These are phyloP conservation scores for Calonectria naviculata DNA, from an alignment of 2,329 filamentous ascomycete genomes.

Conservation along the genomic window DNA sequence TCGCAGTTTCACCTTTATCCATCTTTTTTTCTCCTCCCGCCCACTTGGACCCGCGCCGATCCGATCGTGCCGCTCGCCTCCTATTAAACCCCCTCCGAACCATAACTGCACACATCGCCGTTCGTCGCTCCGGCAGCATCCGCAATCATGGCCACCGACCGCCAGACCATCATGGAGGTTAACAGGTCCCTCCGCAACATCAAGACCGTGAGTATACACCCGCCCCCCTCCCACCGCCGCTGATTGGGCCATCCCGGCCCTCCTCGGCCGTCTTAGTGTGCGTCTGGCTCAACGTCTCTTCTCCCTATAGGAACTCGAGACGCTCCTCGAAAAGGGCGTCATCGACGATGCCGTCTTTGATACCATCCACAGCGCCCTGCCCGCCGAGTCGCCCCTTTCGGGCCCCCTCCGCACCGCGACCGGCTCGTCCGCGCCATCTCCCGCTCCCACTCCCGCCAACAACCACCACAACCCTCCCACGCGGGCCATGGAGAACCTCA, in stretches of 20 bases:
- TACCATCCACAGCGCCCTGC: constrained; percentile 79
- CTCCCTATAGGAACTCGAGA: constrained; percentile 86
- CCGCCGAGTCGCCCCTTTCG: constrained; percentile 73
- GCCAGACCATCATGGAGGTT: constrained; percentile 73
- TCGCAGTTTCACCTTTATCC: too few species aligned
- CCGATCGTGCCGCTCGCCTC: background rate
- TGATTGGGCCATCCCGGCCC: background rate
- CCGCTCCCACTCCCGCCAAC: constrained; percentile 39
- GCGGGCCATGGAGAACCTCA: constrained; percentile 56
- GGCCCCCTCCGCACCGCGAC: constrained; percentile 56
- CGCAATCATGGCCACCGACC: constrained; percentile 59
- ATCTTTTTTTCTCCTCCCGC: too few species aligned
- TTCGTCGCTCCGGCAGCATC: background rate
- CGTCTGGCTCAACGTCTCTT: constrained; percentile 15
- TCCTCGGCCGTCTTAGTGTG: background rate
- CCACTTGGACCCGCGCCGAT: background rate
- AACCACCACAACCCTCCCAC: constrained; percentile 46
- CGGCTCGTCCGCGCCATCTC: constrained; percentile 44
- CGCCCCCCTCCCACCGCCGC: background rate
- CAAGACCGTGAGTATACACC: constrained; percentile 79
- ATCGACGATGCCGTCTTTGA: constrained; percentile 82
- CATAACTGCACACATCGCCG: background rate
- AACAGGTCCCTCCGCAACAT: constrained; percentile 90
- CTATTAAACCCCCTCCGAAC: background rate
- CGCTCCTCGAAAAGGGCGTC: constrained; percentile 83